Base-by-base conservation (phyloP, 257 asterid species). In the Ajuga chamaepitys region DNA sequence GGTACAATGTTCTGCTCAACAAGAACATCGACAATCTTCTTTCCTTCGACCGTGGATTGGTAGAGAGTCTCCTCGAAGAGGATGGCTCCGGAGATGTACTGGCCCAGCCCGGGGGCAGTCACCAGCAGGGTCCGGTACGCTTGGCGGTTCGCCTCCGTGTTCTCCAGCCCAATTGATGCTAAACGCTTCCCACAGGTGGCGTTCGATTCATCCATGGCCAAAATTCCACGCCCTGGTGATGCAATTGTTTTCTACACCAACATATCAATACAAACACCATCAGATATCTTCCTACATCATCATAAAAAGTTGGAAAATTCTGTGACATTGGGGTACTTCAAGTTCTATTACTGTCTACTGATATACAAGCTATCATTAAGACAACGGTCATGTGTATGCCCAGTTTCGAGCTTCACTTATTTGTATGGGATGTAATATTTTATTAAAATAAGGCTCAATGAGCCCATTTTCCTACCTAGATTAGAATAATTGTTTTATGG, bases 91-190 rank as follows among this genome's bases (percentile, higher is more conserved):
- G 97, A 91, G 67, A 91, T 79, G 83, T 86, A 88, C 48, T 84
- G 72, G 54, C 98, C 98, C 7, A 91, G 93, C 10, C 94, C 94
- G 0, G 96, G 89, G 22, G 77, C 89, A 4, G 81, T 34, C n/a
- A 88, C 88, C 0, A 91, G 87, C n/a, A 91, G 85, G 16, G 98
- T 91, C 3, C 98, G 81, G 79, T 78, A 86, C 9, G 97, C 96
- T 63, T 91, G 95, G 47, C 97, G 91, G 82, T 88, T 91, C 1
- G 95, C 96, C 87, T 91, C 97, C 0, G 97, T 91, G 91, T 91
- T 91, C 62, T 91, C 97, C 17, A 91, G 80, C 25, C 97, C 96
- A 13, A 91, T 91, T 18, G 97, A 91, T 9, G 94, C 95, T 55
- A 88, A 60, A 62, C 95, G 94, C 83, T 91, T 88, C 1, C 98